These are phyloP conservation scores for Alternaria gaisen DNA, from an alignment of 2,329 filamentous ascomycete genomes.

Conservation along the genomic window DNA sequence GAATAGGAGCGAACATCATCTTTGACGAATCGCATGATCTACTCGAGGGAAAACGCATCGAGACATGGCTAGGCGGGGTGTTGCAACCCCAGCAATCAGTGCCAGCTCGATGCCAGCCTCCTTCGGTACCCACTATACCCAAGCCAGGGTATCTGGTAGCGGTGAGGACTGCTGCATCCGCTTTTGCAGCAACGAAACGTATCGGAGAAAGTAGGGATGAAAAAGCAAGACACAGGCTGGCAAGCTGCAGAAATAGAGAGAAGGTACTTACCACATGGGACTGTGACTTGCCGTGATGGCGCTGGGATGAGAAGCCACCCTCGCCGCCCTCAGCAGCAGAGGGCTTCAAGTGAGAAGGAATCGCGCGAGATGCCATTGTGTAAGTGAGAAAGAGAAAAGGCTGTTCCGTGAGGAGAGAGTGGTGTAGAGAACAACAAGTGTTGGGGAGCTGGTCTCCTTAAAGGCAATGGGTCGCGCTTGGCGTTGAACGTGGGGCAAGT, in stretches of 20 bases:
- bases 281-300: constrained; percentile 85
- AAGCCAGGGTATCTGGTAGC: background rate
- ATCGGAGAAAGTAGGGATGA: background rate
- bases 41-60: background rate
- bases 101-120: constrained; percentile 1
- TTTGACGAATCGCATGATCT: background rate
- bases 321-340: constrained; percentile 52
- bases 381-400: constrained; percentile 14
- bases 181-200: background rate
- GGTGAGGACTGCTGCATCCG: background rate
- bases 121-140: background rate
- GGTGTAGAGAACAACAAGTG: constrained; percentile 21
- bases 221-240: constrained; percentile 2
- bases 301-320: constrained; percentile 61
- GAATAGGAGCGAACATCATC: background rate
- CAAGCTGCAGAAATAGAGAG: background rate
- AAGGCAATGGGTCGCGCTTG: constrained; percentile 25
- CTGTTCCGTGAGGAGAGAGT: constrained; percentile 14
- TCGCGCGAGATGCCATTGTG: constrained; percentile 75
- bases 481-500: constrained; percentile 35
- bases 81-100: background rate
- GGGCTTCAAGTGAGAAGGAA: constrained; percentile 86
- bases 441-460: constrained; percentile 35
- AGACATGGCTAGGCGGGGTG: background rate
- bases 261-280: constrained; percentile 80